Evolutionary conservation across 2,329 filamentous ascomycete genomes (phyloP), one percentile per base, ranked within the genome.

Genomic region (Hypoxylon sp.): DNA sequence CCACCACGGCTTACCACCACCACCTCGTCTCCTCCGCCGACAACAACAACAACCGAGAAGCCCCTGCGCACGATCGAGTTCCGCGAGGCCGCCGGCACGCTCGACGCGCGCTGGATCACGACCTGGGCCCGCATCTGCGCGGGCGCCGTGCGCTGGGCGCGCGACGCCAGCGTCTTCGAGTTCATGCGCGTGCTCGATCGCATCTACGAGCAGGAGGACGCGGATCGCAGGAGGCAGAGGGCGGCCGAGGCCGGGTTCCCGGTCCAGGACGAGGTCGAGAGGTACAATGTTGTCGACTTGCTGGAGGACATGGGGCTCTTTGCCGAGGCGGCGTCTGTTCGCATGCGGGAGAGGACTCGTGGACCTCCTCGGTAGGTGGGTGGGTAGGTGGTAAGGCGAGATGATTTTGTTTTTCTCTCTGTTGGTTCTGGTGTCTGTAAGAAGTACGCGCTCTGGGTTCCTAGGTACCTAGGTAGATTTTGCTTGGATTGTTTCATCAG

Each of bases 231-330:
- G 13, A 43, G 29, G 1, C 3, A 8, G 19, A 32, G 31, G 27
- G 30, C 16, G 2, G 12, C 7, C 2, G 15, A 27, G 9, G 43
- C 37, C 4, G 46, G 49, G 6, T 51, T 59, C 3, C 34, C 12
- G 11, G 23, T 3, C 3, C 15, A 36, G 30, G 58, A 56, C 1
- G 50, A 58, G 7, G 38, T 46, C 7, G 47, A 53, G 1, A 45
- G 60, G 21, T 74, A 73, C 42, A 71, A 74, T 41, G 63, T 72
- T 4, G 58, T 70, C 2, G 69, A 73, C 41, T 60, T 74, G 5
- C 55, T 75, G 1, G 63, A 65, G 11, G 70, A 73, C 16, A 32
- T 74, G 0, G 65, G 71, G 1, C 16, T 72, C 26, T 60, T 59
- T n/a, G 32, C 56, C 0, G 70, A 72, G 57, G 64, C 69, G 23